phyloP scores from a whole-genome alignment of 192 early-diverging fungal species.

The Linnemannia elongata region DNA sequence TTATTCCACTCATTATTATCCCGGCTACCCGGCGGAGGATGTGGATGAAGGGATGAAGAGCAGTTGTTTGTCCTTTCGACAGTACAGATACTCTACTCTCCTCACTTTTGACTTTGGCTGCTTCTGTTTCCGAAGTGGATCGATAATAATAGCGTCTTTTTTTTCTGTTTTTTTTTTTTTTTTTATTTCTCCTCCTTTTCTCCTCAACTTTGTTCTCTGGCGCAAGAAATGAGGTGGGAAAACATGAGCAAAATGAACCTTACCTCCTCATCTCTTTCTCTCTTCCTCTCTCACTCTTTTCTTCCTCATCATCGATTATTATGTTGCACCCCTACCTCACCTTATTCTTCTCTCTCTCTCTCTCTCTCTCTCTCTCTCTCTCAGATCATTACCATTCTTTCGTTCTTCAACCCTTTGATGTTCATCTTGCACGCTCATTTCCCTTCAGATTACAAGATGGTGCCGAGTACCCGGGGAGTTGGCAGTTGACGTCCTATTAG shows the following conservation, averaged over 20 bases:
- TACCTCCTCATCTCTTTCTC: neutral
- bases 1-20: too few relatives aligned
- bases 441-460: neutral
- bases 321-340: neutral
- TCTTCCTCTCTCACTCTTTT: neutral
- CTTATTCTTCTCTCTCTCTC: neutral
- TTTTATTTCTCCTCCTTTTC: neutral
- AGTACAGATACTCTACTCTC: too few relatives aligned
- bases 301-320: neutral
- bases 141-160: neutral
- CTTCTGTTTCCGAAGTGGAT: neutral
- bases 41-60: too few relatives aligned
- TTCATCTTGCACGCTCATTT: neutral
- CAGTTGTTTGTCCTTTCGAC: too few relatives aligned
- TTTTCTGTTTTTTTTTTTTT: neutral
- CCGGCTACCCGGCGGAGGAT: too few relatives aligned
- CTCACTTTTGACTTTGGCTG: too few relatives aligned
- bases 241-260: conserved; percentile 5
- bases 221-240: neutral
- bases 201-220: conserved; percentile 7
- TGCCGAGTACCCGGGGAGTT: neutral
- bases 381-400: neutral
- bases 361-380: neutral
- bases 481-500: neutral
- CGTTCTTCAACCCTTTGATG: neutral